Base-by-base conservation (phyloP, 2,329 filamentous ascomycete genomes). In the Celoporthe dispersa region DNA sequence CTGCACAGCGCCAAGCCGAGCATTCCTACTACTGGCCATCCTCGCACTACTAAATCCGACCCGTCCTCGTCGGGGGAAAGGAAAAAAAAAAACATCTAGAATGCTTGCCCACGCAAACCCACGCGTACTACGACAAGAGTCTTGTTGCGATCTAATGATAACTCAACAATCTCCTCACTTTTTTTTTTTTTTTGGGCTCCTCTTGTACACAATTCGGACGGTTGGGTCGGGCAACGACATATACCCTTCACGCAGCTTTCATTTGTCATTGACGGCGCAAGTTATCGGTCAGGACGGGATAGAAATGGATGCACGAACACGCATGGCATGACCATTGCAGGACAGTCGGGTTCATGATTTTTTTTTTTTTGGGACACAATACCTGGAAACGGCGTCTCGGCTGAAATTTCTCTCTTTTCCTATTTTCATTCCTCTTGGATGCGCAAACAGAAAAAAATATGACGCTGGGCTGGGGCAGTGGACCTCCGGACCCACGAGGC, bases 1-100 rank as follows among this genome's bases (percentile, higher is more conserved):
- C 55, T 11, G 39, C 53, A 33, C 44, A 66, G 33, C 86, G 84
- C 72, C 84, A 86, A 75, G 84, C 86, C 73, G 81, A 81, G 60
- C 75, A 77, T 67, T 74, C 73, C 68, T 75, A 74, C 62, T 75
- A 73, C 44, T 74, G 70, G 39, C 71, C 73, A 66, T 75, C 72
- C 28, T 76, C 66, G 25, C 69, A 66, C 31, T 53, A 69, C 41
- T 64, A 44, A 39, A 65, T 7, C 11, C 33, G 51, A 41, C 25
- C 1, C 22, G 33, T 51, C 7, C 39, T 39, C 4, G 19, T 65
- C 31, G 51, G 44, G 2, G 8, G 16, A 16, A 16, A 3, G 41
- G 3, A 6, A n/a, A 48, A 48, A 9, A 44, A 4, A 12, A 16
- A 37, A 31, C 25, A 28, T 19, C 37, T 57, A 33, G 16, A 31